Percentiles rank a stretch among this genome's conserved stretches.
Conservation (phyloP, 306 rosid genomes). For the Lablab purpureus region DNA sequence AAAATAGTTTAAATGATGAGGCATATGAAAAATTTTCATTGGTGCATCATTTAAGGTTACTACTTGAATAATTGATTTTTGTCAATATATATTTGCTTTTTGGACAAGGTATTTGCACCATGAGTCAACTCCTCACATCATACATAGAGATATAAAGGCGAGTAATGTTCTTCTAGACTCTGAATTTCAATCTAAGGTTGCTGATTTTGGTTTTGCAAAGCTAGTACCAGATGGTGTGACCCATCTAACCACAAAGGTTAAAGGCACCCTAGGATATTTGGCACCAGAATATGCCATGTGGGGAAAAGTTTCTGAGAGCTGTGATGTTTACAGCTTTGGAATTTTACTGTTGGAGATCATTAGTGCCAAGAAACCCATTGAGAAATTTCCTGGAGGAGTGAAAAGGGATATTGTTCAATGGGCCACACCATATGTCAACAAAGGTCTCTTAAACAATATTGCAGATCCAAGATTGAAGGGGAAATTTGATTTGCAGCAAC, state of each 20-base stretch:
- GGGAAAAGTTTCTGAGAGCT: slow-evolving; percentile 82
- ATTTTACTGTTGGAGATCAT: slow-evolving; percentile 71
- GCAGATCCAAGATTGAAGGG: slow-evolving; percentile 73
- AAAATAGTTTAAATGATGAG: too few relatives aligned
- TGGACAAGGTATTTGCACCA: slow-evolving; percentile 73
- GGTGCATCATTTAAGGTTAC: neutral
- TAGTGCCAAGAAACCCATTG: slow-evolving; percentile 73
- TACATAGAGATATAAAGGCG: slow-evolving; percentile 84
- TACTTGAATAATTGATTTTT: neutral
- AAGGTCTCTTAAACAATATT: slow-evolving; percentile 58
- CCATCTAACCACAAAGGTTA: slow-evolving; percentile 79
- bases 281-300: slow-evolving; percentile 96
- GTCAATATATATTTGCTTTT: neutral
- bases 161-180: slow-evolving; percentile 75
- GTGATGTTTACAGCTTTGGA: slow-evolving; percentile 92
- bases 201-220: slow-evolving; percentile 90
- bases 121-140: slow-evolving; percentile 73
- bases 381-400: slow-evolving; percentile 75
- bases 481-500: slow-evolving; percentile 52
- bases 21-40: neutral
- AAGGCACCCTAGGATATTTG: slow-evolving; percentile 81
- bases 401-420: slow-evolving; percentile 88
- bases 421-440: slow-evolving; percentile 67
- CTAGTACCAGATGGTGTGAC: slow-evolving; percentile 72
- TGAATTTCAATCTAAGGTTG: slow-evolving; percentile 76